Conservation (phyloP, 140 eudicot genomes). For the Oenanthe javanica region DNA sequence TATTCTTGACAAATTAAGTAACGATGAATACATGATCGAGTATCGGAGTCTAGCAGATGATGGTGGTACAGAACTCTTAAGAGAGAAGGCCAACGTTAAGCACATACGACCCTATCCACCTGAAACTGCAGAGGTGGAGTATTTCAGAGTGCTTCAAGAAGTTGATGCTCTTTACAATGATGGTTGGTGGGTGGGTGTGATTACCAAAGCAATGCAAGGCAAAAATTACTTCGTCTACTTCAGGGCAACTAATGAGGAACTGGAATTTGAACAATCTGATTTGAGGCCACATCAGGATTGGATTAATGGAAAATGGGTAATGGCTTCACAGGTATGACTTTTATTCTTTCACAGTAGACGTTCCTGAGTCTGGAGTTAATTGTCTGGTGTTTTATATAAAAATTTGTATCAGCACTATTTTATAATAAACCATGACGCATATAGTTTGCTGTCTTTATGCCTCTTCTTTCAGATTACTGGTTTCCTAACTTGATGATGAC, state of each 20-base stretch:
- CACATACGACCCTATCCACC: constrained; percentile 69
- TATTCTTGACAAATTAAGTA: constrained; percentile 24
- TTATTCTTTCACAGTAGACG: neutral
- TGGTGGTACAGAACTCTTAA: constrained; percentile 24
- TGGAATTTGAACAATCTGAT: constrained; percentile 42
- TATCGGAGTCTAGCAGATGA: constrained; percentile 50
- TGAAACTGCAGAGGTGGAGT: constrained; percentile 21
- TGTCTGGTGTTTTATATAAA: neutral
- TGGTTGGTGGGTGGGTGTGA: constrained; percentile 7
- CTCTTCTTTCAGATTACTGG: neutral
- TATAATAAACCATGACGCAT: neutral
- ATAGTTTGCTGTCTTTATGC: neutral
- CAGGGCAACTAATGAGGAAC: constrained; percentile 38
- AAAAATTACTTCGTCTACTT: constrained; percentile 57
- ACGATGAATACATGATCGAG: constrained; percentile 32
- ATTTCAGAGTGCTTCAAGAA: constrained; percentile 44
- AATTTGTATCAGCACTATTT: neutral
- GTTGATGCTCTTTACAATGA: constrained; percentile 56
- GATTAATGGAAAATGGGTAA: constrained; percentile 71
- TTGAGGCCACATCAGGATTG: constrained; percentile 76
- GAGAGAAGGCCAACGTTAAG: constrained; percentile 27
- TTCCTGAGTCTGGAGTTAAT: neutral
- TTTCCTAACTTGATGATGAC: neutral
- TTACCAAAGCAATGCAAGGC: constrained; percentile 8
- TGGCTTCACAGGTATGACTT: neutral